A percentile compares a stretch with the other conserved stretches of the same genome.
Evolutionary conservation across 352 stramenopile genomes (phyloP).

Genomic region (Thalassiosira mediterranea): DNA sequence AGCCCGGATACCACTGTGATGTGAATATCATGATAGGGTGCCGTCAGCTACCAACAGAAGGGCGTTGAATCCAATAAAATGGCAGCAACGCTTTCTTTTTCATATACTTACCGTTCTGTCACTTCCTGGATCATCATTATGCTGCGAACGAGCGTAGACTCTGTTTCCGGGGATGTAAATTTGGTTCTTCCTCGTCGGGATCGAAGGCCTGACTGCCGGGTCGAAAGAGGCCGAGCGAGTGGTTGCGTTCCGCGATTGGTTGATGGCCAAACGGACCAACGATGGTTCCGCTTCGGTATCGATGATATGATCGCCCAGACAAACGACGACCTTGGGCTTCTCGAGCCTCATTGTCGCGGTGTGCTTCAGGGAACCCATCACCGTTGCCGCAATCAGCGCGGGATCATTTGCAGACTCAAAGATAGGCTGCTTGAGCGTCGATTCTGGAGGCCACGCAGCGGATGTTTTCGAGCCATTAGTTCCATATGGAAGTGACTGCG

Average conservation of each 20-base stretch:
- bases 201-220: conserved; percentile 26
- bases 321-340: conserved; percentile 46
- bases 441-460: conserved; percentile 13
- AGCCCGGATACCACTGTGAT: conserved; percentile 59
- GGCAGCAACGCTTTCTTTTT: too few species aligned
- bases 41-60: too few species aligned
- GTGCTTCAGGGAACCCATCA: neutral
- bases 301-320: conserved; percentile 39
- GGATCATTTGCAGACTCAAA: neutral
- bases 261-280: conserved; percentile 9
- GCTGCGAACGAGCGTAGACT: conserved; percentile 54
- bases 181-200: conserved; percentile 35
- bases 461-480: conserved; percentile 8
- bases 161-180: conserved; percentile 58
- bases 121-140: conserved; percentile 40
- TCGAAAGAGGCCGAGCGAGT: conserved; percentile 32
- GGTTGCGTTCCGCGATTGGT: conserved; percentile 1
- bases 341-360: neutral
- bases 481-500: conserved; percentile 17
- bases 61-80: neutral
- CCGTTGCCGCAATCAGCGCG: neutral
- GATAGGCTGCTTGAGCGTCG: neutral
- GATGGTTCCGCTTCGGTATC: conserved; percentile 30
- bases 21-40: too few species aligned
- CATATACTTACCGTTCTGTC: conserved; percentile 31